Percentiles rank a stretch among this genome's conserved stretches.
Evolutionary conservation across 345 rosid genomes (phyloP).

Genomic region (Eucalyptus globulus): DNA sequence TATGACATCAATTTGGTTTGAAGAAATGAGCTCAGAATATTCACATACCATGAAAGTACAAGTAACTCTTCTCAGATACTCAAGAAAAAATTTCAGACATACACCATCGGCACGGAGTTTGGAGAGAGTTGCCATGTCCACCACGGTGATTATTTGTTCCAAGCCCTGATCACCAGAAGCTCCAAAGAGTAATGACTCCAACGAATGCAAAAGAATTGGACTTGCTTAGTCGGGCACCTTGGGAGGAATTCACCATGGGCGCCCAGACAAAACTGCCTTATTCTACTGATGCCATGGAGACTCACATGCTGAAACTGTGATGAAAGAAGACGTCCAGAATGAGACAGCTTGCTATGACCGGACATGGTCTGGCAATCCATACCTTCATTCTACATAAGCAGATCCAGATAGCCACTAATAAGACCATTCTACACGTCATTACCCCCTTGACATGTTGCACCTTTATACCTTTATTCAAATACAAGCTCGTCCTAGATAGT

Average conservation of each 20-base stretch:
- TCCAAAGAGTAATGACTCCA: not conserved
- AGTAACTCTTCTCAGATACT: not conserved
- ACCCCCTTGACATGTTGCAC: not conserved
- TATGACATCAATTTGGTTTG: too few relatives aligned
- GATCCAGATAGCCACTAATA: not conserved
- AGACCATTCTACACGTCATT: not conserved
- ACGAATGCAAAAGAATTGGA: not conserved
- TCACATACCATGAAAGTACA: not conserved
- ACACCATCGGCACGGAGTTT: not conserved
- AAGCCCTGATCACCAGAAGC: not conserved
- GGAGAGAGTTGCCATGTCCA: not conserved
- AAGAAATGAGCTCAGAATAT: not conserved
- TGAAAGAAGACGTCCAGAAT: not conserved
- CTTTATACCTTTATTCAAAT: not conserved
- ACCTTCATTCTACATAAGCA: not conserved
- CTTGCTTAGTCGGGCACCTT: not conserved
- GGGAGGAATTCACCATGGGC: not conserved
- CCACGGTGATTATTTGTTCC: not conserved
- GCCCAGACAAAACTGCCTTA: not conserved
- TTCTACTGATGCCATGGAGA: not conserved
- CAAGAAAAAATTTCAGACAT: not conserved
- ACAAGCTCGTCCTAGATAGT: not conserved
- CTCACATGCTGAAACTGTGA: not conserved
- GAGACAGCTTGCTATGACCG: not conserved
- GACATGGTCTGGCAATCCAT: not conserved